Evolutionary conservation across 768 basidiomycete species (phyloP), one percentile per base, ranked within the genome.

Genomic region (Cantharellus anzutake): DNA sequence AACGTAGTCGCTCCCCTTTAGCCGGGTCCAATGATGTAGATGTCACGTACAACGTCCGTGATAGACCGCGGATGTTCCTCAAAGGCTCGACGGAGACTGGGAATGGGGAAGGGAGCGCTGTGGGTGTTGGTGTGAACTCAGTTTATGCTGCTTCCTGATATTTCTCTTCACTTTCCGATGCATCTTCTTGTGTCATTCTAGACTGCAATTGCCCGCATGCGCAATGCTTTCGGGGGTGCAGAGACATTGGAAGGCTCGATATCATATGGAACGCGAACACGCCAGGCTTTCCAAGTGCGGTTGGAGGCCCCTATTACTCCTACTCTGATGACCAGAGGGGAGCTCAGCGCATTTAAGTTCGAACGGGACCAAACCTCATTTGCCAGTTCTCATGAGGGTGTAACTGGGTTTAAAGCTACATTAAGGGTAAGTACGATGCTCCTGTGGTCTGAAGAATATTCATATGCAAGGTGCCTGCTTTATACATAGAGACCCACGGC

Each of bases 71-170:
- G 42, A 80, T 83, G 64, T 89, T 77, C 64, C 65, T 93, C 4
- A 87, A 85, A 63, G 87, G 83, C 2, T 78, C 86, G 3, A 97
- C 93, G 2, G 92, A 97, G 66, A 74, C 97, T 3, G 94, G 96
- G 2, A 91, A 94, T 61, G 84, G 83, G 56, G 96, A 97, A 69
- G 94, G 88, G 5, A 91, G 74, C 59, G 91, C 90, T n/a, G 92
- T 91, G 67, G 67, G 88, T 78, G 35, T 4, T 38, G 11, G 11
- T 48, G 39, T 37, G 38, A 42, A 16, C 16, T 38, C 3, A 38
- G 42, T 58, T 58, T 50, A 37, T 0, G 34, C 39, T 52, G 59
- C 41, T 58, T 4, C 51, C 51, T 39, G n/a, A 59, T 35, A 29
- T 14, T 48, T 50, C 61, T 37, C 56, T 56, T 55, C 55, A 51